Evolutionary conservation across 2,329 filamentous ascomycete genomes (phyloP).

Genomic region (Myriosclerotinia curreyana): DNA sequence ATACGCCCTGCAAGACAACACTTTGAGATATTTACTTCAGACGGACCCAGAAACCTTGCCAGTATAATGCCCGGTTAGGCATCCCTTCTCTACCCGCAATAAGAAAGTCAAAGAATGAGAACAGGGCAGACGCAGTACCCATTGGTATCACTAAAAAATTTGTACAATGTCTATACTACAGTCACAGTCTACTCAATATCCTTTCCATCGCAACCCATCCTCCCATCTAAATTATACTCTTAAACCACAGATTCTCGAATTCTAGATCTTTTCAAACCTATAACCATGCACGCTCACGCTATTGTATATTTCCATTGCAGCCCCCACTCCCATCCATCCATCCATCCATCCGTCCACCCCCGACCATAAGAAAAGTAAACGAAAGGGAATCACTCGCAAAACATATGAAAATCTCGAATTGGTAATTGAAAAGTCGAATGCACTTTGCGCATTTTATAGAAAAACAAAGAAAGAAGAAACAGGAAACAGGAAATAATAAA

Average conservation of each 20-base stretch:
- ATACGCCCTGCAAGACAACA: not conserved
- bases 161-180: constrained; percentile 1
- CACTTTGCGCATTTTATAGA: not conserved
- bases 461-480: constrained; percentile 3
- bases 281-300: constrained; percentile 7
- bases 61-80: not conserved
- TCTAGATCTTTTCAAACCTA: constrained; percentile 8
- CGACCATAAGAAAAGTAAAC: not conserved
- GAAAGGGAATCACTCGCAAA: not conserved
- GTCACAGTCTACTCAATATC: not conserved
- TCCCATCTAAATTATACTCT: not conserved
- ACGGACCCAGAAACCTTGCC: not conserved
- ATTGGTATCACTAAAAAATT: not conserved
- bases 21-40: not conserved
- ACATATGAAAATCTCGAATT: not conserved
- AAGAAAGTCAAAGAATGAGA: not conserved
- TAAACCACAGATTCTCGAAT: not conserved
- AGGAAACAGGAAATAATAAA: not conserved
- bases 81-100: not conserved
- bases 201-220: not conserved
- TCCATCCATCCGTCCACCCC: not conserved
- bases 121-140: not conserved
- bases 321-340: not conserved
- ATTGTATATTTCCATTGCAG: not conserved
- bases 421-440: constrained; percentile 7